Conservation (phyloP, 352 stramenopile species). For the Pythium volutum region DNA sequence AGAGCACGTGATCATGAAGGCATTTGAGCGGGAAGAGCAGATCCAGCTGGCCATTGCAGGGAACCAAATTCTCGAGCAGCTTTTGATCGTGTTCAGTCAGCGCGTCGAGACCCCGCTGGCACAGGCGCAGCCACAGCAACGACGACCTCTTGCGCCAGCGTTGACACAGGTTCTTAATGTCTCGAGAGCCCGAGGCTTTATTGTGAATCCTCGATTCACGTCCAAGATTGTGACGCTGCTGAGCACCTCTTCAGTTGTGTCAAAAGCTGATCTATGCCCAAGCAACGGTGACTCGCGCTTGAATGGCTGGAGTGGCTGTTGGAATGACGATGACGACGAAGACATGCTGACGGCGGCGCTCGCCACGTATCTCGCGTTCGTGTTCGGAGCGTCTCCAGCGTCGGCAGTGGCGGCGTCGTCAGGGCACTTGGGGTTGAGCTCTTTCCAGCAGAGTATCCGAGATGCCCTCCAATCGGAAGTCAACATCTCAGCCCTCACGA, state of each 20-base stretch:
- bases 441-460: conserved; percentile 36
- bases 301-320: not conserved
- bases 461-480: conserved; percentile 42
- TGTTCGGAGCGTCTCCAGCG: conserved; percentile 23
- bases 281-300: not conserved
- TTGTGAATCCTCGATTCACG: conserved; percentile 57
- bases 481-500: conserved; percentile 24
- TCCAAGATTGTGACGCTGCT: conserved; percentile 49
- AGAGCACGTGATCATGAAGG: conserved; percentile 47
- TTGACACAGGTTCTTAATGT: conserved; percentile 55
- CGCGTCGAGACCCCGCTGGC: conserved; percentile 26
- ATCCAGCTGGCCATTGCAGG: conserved; percentile 45
- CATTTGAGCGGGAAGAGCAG: conserved; percentile 39
- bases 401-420: not conserved
- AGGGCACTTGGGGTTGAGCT: not conserved
- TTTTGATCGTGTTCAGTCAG: conserved; percentile 65
- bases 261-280: conserved; percentile 3
- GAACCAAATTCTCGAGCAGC: conserved; percentile 62
- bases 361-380: conserved; percentile 52
- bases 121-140: not conserved
- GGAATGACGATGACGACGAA: conserved; percentile 25
- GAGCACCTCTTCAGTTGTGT: conserved; percentile 19
- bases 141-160: conserved; percentile 29
- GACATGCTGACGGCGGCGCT: conserved; percentile 38
- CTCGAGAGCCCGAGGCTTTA: conserved; percentile 35